phyloP scores from a whole-genome alignment of 495 filamentous ascomycete genomes.

The Xylona heveae region DNA sequence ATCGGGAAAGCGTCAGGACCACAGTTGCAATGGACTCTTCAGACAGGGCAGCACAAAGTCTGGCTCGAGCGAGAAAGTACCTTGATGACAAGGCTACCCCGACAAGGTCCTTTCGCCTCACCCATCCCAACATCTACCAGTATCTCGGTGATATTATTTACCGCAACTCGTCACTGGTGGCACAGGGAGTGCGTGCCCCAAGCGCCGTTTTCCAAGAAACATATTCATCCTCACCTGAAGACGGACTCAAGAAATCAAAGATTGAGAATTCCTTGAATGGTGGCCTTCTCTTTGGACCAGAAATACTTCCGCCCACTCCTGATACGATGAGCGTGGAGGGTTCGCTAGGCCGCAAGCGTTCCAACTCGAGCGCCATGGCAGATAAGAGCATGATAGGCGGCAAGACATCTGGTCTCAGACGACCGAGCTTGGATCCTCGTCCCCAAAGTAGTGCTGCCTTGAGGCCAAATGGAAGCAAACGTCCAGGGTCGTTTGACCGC shows the following conservation, averaged over 20 bases:
- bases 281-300: not conserved
- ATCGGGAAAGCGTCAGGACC: not conserved
- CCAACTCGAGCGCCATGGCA: conserved; percentile 1
- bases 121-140: no score
- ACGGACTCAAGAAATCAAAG: not conserved
- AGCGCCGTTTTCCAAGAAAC: not conserved
- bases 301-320: conserved; percentile 2
- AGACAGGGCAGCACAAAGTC: not conserved
- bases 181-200: not conserved
- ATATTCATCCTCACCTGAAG: not conserved
- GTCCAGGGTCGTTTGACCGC: not conserved
- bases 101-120: no score
- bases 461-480: not conserved
- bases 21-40: not conserved
- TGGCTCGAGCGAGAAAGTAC: no score
- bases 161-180: not conserved
- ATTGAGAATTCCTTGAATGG: not conserved
- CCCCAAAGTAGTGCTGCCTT: not conserved
- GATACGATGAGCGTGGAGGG: conserved; percentile 6
- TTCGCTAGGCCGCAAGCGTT: conserved; percentile 2
- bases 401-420: no score
- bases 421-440: not conserved
- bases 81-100: no score
- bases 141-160: not conserved
- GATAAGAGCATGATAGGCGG: conserved; percentile 4